Evolutionary conservation across 2,329 filamentous ascomycete genomes (phyloP).

Genomic region (Epichloe gansuensis): DNA sequence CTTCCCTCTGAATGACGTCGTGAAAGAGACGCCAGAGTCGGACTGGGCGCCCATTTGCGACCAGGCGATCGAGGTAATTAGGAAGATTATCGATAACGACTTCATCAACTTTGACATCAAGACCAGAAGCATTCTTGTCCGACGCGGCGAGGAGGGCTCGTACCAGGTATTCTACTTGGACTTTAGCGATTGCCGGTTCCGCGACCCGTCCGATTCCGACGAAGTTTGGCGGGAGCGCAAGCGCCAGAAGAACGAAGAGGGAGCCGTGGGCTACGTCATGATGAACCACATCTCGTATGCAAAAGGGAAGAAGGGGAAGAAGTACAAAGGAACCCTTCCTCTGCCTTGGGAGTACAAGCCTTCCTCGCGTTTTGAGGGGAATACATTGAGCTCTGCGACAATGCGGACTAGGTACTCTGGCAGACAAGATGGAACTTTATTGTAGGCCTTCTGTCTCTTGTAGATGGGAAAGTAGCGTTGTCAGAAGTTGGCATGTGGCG

Average conservation of each 20-base stretch:
- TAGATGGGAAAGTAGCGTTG: neutral
- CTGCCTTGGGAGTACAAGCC: neutral
- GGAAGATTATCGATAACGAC: neutral
- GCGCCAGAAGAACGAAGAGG: neutral
- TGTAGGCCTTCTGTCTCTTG: neutral
- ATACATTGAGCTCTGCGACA: neutral
- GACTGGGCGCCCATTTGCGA: neutral
- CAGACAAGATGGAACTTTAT: neutral
- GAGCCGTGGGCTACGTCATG: neutral
- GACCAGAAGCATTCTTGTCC: neutral
- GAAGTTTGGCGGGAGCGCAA: neutral
- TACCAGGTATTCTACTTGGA: neutral
- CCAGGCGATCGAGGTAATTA: neutral
- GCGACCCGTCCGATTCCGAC: neutral
- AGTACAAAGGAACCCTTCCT: neutral
- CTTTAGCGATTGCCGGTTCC: neutral
- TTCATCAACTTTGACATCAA: conserved; percentile 1
- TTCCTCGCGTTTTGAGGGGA: neutral
- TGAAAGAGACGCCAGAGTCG: neutral
- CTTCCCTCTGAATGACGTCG: neutral
- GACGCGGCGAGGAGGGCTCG: neutral
- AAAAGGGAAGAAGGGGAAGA: neutral
- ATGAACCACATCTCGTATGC: neutral
- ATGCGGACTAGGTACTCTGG: neutral
- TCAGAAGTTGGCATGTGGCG: neutral